Evolutionary conservation across 108 stramenopile species (phyloP).

Genomic region (Skeletonema grethae): DNA sequence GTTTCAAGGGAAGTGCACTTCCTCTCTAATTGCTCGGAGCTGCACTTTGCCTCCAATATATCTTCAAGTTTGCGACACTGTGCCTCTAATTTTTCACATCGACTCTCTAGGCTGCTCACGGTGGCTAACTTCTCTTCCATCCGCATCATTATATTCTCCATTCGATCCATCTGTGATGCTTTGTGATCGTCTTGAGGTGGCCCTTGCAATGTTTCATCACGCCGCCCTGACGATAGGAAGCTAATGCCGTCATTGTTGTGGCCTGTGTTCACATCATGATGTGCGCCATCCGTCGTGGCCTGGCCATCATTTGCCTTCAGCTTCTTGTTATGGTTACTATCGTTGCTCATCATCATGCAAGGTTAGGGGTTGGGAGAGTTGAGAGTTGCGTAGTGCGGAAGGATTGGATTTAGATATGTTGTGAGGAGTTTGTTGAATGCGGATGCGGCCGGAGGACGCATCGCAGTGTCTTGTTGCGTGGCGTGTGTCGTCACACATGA

Average conservation of each 20-base stretch:
- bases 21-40: too few relatives aligned
- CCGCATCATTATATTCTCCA: not conserved
- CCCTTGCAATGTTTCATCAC: not conserved
- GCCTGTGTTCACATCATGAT: too few relatives aligned
- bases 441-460: too few relatives aligned
- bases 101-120: not conserved
- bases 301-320: not conserved
- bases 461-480: too few relatives aligned
- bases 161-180: not conserved
- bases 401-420: too few relatives aligned
- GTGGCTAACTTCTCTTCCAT: not conserved
- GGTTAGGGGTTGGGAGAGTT: too few relatives aligned
- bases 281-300: not conserved
- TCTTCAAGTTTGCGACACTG: not conserved
- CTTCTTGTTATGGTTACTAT: not conserved
- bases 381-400: too few relatives aligned
- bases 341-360: not conserved
- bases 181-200: not conserved
- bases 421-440: too few relatives aligned
- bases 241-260: not conserved
- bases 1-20: too few relatives aligned
- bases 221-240: not conserved
- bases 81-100: not conserved
- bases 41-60: not conserved
- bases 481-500: too few relatives aligned